Base-by-base conservation (phyloP, 31 red algal genomes). In the Odonthalia washingtoniensis region DNA sequence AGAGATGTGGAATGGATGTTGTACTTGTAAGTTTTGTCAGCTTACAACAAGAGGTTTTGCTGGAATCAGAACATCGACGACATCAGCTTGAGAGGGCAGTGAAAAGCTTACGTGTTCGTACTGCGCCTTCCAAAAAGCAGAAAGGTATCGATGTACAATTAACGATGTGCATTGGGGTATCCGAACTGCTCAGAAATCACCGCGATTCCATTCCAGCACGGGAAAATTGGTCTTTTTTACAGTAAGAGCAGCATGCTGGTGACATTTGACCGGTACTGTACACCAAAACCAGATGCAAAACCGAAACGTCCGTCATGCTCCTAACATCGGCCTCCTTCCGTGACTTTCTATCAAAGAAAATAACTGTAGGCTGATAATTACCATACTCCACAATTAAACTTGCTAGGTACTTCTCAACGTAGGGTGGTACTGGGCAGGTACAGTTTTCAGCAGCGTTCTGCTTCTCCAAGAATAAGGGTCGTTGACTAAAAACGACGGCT, bases 261-360 rank as follows among this genome's bases (percentile, higher is more conserved):
- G 49, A 62, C 3, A 5, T 35, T 46, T 86, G 43, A 4, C 6
- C 4, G 18, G 33, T 32, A 68, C 65, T 78, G 42, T 6, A 40
- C 24, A 75, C 33, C 30, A 45, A 40, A 43, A 87, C 60, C 21
- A 72, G 74, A 21, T 33, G 28, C 17, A 31, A 21, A 16, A 67
- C 31, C 21, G 72, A 45, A 1, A 27, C 84, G 67, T 87, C 72
- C n/a, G 3, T 78, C 39, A 73, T 38, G 53, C 84, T 87, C 4
- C 31, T 33, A 26, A 87, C 84, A 3, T 35, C 68, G 39, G 84
- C 84, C 63, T 87, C 84, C 74, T 73, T 77, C 69, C 73, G 43
- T 18, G 28, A 43, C 28, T 4, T 76, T 0, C 45, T 64, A n/a
- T 75, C 83, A 16, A 86, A 16, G 65, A 86, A 75, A 4, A 30